Evolutionary conservation across 306 rosid genomes (phyloP).

Genomic region (Phaseolus lunatus): DNA sequence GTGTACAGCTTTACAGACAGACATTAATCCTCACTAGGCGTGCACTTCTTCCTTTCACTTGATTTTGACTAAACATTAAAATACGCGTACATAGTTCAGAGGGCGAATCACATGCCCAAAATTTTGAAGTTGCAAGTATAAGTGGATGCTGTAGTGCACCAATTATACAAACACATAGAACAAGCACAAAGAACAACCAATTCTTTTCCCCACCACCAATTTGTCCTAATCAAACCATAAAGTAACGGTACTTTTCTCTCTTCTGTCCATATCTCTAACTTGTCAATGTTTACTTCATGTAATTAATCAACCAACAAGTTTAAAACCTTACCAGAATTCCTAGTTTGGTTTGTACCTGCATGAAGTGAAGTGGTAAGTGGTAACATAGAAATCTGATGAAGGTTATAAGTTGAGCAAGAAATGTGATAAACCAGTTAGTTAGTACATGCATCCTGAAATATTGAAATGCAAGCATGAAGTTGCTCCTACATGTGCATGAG

Average conservation of each 20-base stretch:
- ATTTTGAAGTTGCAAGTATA: conserved; percentile 33
- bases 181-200: conserved; percentile 48
- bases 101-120: conserved; percentile 42
- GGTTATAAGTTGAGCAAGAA: conserved; percentile 17
- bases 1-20: conserved; percentile 38
- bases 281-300: not conserved
- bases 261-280: conserved; percentile 18
- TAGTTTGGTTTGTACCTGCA: not conserved
- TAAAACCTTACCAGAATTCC: not conserved
- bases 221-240: conserved; percentile 33
- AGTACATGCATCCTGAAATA: not conserved
- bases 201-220: conserved; percentile 37
- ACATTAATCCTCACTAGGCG: conserved; percentile 39
- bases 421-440: not conserved
- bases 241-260: conserved; percentile 24
- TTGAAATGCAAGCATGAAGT: not conserved
- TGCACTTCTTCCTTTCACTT: conserved; percentile 32
- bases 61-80: conserved; percentile 61
- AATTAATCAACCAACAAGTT: not conserved
- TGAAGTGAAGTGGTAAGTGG: not conserved
- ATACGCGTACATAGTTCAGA: conserved; percentile 42
- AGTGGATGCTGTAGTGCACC: conserved; percentile 40
- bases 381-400: not conserved
- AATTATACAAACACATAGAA: conserved; percentile 48
- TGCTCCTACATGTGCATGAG: not conserved